Evolutionary conservation across 208 protist species (phyloP), one percentile per base, ranked within the genome.

Genomic region (Trypanosoma lewisi): DNA sequence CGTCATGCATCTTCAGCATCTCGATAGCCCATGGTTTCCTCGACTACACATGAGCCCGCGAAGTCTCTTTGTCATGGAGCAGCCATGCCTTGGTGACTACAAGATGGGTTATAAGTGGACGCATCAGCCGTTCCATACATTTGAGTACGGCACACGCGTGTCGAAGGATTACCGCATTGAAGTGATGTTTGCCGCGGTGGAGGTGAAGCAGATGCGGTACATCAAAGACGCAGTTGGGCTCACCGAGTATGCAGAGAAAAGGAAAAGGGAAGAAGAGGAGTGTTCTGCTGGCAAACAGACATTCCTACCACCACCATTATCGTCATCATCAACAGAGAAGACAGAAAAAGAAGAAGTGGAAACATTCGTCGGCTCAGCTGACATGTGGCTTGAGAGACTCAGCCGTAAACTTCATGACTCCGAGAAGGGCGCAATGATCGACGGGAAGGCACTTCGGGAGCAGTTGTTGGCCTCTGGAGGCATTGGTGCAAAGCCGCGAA

Each of bases 91-190:
- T n/a, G 63, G 65, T 31, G 83, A 91, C 33, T 96, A 93, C 63
- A 82, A 78, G 58, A 87, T 94, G 64, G 91, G 91, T 23, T 93
- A 94, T 72, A 92, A 91, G 52, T 75, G 76, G 58, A 88, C 78
- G 30, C 85, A 94, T 56, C 84, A 94, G 67, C 85, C 91, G 0
- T 94, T 93, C 53, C 87, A 92, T 75, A 51, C 82, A 11, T 93
- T 94, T 65, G 86, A 96, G 64, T 93, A 94, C 78, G 84, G 73
- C 45, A 93, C 84, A 33, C 85, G 87, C 41, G 73, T 94, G 19
- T 94, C 91, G 21, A 92, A 91, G 65, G 91, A 96, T 71, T 96
- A 96, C 77, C 85, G 88, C 25, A 87, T 96, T 48, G 91, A 96
- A 69, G 79, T 96, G 30, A 68, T 94, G 42, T 96, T 96, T 50